Percentiles rank a stretch among this genome's conserved stretches.
These are phyloP conservation scores for Candida cerambycidarum DNA, from an alignment of 805 yeast genomes.

Conservation along the genomic window DNA sequence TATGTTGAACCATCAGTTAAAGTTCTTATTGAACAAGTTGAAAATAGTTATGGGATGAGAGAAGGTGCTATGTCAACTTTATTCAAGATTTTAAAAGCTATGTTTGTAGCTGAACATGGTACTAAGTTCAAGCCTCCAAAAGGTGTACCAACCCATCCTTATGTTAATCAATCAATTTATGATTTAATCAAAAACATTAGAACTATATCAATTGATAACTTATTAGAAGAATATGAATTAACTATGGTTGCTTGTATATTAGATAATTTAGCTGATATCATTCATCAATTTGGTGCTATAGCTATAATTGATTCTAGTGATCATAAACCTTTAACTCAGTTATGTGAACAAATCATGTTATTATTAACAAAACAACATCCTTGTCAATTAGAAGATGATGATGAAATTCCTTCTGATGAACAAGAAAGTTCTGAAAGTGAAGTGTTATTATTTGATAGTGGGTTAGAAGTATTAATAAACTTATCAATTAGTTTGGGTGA, in stretches of 20 bases:
- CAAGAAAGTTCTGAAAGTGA: slow-evolving; percentile 48
- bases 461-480: slow-evolving; percentile 80
- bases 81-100: slow-evolving; percentile 80
- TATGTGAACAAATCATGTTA: slow-evolving; percentile 70
- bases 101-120: slow-evolving; percentile 55
- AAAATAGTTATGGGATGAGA: slow-evolving; percentile 87
- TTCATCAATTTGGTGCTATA: slow-evolving; percentile 70
- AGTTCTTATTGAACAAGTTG: slow-evolving; percentile 67
- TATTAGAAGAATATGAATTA: slow-evolving; percentile 81
- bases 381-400: slow-evolving; percentile 70
- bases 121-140: slow-evolving; percentile 52
- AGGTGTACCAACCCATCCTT: slow-evolving; percentile 62
- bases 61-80: slow-evolving; percentile 79
- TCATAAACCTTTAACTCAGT: slow-evolving; percentile 52
- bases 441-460: slow-evolving; percentile 77
- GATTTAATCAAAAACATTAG: slow-evolving; percentile 67
- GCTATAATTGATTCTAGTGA: slow-evolving; percentile 62
- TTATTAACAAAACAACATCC: slow-evolving; percentile 80
- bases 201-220: slow-evolving; percentile 56
- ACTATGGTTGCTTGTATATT: slow-evolving; percentile 77
- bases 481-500: slow-evolving; percentile 75
- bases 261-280: slow-evolving; percentile 68
- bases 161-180: slow-evolving; percentile 57
- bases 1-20: slow-evolving; percentile 70
- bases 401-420: slow-evolving; percentile 62